These are phyloP conservation scores for Phragmites australis DNA, from an alignment of 176 grass and related monocot species.

Conservation along the genomic window DNA sequence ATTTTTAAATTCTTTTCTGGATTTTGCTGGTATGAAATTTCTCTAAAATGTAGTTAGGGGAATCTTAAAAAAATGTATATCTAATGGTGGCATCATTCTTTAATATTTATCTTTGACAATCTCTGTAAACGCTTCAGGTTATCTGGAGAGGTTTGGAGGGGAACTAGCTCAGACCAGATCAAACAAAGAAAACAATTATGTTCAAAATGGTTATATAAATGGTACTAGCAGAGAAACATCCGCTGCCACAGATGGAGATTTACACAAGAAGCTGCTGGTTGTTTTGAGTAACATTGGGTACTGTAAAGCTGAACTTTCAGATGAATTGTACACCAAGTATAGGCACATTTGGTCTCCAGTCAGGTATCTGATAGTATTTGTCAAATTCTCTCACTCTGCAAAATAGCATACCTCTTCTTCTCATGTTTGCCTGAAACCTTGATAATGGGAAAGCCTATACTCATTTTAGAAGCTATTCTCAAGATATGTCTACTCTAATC, in stretches of 20 bases:
- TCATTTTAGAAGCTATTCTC: conserved; percentile 34
- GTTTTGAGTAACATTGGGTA: conserved; percentile 99
- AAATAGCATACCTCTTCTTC: no score
- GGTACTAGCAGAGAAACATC: conserved; percentile 57
- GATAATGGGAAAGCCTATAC: conserved; percentile 30
- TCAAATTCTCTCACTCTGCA: not conserved
- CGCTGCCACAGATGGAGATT: conserved; percentile 45
- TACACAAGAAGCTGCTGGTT: conserved; percentile 83
- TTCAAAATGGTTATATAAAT: conserved; percentile 85
- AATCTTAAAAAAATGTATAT: conserved; percentile 19
- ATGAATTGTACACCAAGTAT: conserved; percentile 80
- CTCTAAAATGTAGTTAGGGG: conserved; percentile 15
- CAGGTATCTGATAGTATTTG: conserved; percentile 55
- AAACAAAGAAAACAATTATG: conserved; percentile 72
- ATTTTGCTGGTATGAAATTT: conserved; percentile 84
- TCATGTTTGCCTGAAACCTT: not conserved
- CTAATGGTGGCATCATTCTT: conserved; percentile 19
- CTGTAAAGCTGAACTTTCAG: conserved; percentile 90
- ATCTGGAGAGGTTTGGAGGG: conserved; percentile 75
- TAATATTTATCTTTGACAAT: not conserved
- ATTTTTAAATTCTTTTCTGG: conserved; percentile 94
- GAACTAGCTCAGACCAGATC: conserved; percentile 74
- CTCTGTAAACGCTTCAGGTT: conserved; percentile 66
- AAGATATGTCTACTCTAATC: conserved; percentile 26
- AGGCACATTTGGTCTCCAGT: conserved; percentile 81